A percentile compares a stretch with the other conserved stretches of the same genome.
Evolutionary conservation across 2,329 filamentous ascomycete species (phyloP).

Genomic region (Lomentospora prolificans): DNA sequence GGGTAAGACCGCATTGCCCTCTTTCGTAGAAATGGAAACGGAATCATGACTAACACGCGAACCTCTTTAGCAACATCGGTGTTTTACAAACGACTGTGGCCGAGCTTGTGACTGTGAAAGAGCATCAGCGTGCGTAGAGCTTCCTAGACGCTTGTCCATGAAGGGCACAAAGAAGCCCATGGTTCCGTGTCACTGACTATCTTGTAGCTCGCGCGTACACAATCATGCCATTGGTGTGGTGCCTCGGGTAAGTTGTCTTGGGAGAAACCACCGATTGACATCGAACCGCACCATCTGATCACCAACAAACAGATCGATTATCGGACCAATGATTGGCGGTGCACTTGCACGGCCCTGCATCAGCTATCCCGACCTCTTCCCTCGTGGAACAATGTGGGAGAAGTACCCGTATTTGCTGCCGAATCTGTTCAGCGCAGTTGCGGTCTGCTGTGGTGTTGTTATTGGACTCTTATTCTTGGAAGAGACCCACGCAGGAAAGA

Average conservation of each 20-base stretch:
- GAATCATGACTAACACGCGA: no score
- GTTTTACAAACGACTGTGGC: constrained; percentile 92
- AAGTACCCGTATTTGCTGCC: constrained; percentile 82
- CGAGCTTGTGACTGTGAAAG: constrained; percentile 84
- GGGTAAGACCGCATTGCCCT: constrained; percentile 44
- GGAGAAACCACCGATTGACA: not conserved
- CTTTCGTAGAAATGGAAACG: not conserved
- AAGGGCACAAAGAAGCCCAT: not conserved
- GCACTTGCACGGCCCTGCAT: constrained; percentile 78
- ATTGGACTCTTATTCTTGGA: constrained; percentile 82
- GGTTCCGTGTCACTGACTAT: constrained; percentile 20
- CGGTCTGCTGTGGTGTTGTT: constrained; percentile 65
- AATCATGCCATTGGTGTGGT: constrained; percentile 98
- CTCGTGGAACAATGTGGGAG: constrained; percentile 68
- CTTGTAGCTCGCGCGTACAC: constrained; percentile 75
- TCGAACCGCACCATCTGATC: constrained; percentile 15
- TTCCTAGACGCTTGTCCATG: no score
- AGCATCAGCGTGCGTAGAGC: constrained; percentile 67
- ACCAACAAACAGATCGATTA: constrained; percentile 64
- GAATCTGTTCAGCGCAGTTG: constrained; percentile 78
- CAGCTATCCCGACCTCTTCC: constrained; percentile 68
- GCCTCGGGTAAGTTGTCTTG: constrained; percentile 58
- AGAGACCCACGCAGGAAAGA: constrained; percentile 83
- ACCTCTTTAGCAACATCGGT: constrained; percentile 78
- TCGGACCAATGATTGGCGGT: constrained; percentile 86